These are phyloP conservation scores for Capsicum baccatum DNA, from an alignment of 257 asterid genomes.

Conservation along the genomic window DNA sequence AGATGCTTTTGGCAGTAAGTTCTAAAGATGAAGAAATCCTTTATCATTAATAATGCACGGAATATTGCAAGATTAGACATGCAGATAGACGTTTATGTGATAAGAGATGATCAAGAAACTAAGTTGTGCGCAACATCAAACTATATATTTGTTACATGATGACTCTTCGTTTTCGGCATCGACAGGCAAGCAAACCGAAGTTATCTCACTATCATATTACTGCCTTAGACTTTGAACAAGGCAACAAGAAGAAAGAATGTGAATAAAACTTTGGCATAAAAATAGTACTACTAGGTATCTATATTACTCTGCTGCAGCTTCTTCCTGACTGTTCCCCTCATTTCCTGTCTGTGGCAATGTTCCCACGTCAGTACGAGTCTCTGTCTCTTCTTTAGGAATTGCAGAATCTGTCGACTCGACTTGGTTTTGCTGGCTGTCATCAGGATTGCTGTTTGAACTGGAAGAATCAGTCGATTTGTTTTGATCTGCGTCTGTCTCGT, in stretches of 20 bases:
- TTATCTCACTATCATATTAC: constrained; percentile 36
- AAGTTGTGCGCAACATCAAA: neutral
- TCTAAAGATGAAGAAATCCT: neutral
- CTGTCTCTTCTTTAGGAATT: constrained; percentile 65
- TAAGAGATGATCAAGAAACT: neutral
- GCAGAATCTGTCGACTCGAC: constrained; percentile 49
- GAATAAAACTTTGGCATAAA: constrained; percentile 15
- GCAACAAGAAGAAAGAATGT: constrained; percentile 36
- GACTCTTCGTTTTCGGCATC: constrained; percentile 28
- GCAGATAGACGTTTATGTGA: neutral
- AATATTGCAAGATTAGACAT: constrained; percentile 19
- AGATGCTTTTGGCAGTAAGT: constrained; percentile 1
- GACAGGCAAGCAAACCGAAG: constrained; percentile 31
- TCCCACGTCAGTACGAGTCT: constrained; percentile 63
- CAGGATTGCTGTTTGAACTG: constrained; percentile 38
- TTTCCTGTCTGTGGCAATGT: constrained; percentile 70
- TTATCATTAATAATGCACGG: constrained; percentile 6
- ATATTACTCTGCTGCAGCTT: constrained; percentile 62
- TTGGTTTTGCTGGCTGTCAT: constrained; percentile 36
- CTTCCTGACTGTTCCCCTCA: constrained; percentile 47
- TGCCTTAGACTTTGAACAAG: constrained; percentile 25
- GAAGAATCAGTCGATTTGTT: constrained; percentile 45
- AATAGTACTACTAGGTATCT: neutral
- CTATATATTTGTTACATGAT: constrained; percentile 30
- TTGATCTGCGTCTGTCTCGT: constrained; percentile 48